Evolutionary conservation across 2,329 filamentous ascomycete species (phyloP), one percentile per base, ranked within the genome.

Genomic region (Fusarium proliferatum): DNA sequence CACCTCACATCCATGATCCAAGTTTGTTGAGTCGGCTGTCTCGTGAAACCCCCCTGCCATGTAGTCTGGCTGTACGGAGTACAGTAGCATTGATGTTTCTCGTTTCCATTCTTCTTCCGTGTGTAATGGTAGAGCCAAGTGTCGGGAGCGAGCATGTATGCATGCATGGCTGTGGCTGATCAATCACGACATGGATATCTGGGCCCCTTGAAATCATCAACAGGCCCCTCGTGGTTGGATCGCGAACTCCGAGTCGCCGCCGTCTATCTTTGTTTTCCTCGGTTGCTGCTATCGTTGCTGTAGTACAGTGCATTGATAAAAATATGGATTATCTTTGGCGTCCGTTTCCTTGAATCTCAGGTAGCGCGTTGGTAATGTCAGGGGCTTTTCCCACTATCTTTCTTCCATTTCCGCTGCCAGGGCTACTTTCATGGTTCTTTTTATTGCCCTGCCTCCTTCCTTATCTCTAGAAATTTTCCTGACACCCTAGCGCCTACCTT

Each of bases 181-280:
- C 49, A 70, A 64, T 60, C 57, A 42, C 48, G 61, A 56, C 66
- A 67, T 72, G 69, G 57, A 64, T 73, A 39, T 42, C 42, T 58
- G 48, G 39, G 58, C 53, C 59, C 59, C 60, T 56, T 38, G 42
- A 42, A 56, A 51, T 60, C 55, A 62, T 62, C 48, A 62, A 64
- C 49, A 53, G 59, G 43, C 61, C 63, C 68, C 72, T 73, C 72
- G 72, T 74, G 72, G 49, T 30, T 63, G 34, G 38, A 66, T 69
- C 43, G 57, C 53, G 61, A 62, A 65, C 46, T 58, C 72, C 72
- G 72, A 75, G 68, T 73, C 72, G 72, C 56, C 64, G 42, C 53
- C 45, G 48, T 42, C 36, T 21, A 51, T 39, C 64, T 58, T 72
- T 72, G 62, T 72, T 55, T 41, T 57, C 26, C 23, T 59, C 48